These are phyloP conservation scores for Friedmanniomyces simplex DNA, from an alignment of 495 filamentous ascomycete genomes.

Conservation along the genomic window DNA sequence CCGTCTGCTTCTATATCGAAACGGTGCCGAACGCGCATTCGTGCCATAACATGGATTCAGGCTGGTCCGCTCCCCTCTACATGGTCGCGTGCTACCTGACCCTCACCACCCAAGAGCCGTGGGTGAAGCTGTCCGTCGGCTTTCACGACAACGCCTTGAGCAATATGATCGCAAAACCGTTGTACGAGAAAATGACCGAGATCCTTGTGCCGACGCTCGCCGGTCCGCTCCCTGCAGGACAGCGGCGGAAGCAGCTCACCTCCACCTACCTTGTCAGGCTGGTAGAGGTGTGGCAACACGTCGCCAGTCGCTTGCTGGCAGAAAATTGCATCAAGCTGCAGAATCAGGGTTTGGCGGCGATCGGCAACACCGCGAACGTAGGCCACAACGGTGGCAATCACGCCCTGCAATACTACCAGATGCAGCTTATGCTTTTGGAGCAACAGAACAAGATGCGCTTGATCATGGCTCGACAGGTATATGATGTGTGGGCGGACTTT, in stretches of 20 bases:
- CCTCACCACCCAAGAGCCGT: background rate
- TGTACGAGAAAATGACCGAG: background rate
- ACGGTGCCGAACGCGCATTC: background rate
- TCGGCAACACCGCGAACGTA: background rate
- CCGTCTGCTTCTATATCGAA: background rate
- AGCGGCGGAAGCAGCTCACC: background rate
- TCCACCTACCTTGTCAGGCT: background rate
- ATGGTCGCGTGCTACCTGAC: background rate
- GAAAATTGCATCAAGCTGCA: background rate
- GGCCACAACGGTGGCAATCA: too few species aligned
- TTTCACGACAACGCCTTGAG: background rate
- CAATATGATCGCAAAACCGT: background rate
- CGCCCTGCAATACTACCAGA: constrained; percentile 6
- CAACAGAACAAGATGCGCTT: constrained; percentile 4
- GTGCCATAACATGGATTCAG: background rate
- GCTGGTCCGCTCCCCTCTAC: background rate
- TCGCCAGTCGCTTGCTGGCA: background rate
- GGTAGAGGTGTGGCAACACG: background rate
- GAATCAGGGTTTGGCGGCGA: background rate
- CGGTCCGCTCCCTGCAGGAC: background rate
- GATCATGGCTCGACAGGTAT: background rate
- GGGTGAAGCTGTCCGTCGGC: background rate
- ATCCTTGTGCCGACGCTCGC: background rate
- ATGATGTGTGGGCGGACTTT: background rate
- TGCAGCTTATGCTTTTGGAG: constrained; percentile 9